Base-by-base conservation (phyloP, 306 rosid genomes). In the Albizia julibrissin region DNA sequence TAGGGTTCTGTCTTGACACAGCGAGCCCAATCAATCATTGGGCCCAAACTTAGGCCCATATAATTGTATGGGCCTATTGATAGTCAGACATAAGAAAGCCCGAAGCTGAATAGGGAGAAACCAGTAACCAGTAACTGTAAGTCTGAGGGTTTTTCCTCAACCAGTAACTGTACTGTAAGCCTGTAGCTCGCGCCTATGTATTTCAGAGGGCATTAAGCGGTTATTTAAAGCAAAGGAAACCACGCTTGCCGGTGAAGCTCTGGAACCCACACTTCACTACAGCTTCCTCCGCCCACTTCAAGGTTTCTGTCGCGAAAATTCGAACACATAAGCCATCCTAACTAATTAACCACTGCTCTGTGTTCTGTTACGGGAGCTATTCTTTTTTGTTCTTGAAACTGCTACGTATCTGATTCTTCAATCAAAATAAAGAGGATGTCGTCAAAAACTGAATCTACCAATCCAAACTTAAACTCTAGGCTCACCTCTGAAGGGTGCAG, bases 401-500 rank as follows among this genome's bases (percentile, higher is more conserved):
- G 34, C 74, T 16, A 22, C 27, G 42, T 1, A 21, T 64, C n/a
- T 14, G 26, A 50, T 40, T 22, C 75, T 46, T 46, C 59, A 22
- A 22, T 22, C 75, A 24, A 70, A 43, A 70, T 22, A 70, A 76
- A 79, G 72, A 64, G 33, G 67, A 22, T 49, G 69, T 44, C 40
- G 7, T 73, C 66, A 47, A 78, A 50, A 69, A 73, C 76, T 34
- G 52, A 65, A 18, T 77, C 50, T 58, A 58, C 56, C 75, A 78
- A 76, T 34, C 37, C 47, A 7, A 62, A 54, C 12, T 73, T 83
- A 72, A 82, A 85, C 72, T 74, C 84, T 50, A 90, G 99, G 87
- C 42, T 87, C 7, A 85, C 99, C 0, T 93, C 91, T 86, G 97
- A 95, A 68, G 99, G 99, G 49, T 95, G 98, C 86, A 92, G 97